Evolutionary conservation across 1,284 basidiomycete species (phyloP), one percentile per base, ranked within the genome.

Genomic region (Cryptococcus neoformans): DNA sequence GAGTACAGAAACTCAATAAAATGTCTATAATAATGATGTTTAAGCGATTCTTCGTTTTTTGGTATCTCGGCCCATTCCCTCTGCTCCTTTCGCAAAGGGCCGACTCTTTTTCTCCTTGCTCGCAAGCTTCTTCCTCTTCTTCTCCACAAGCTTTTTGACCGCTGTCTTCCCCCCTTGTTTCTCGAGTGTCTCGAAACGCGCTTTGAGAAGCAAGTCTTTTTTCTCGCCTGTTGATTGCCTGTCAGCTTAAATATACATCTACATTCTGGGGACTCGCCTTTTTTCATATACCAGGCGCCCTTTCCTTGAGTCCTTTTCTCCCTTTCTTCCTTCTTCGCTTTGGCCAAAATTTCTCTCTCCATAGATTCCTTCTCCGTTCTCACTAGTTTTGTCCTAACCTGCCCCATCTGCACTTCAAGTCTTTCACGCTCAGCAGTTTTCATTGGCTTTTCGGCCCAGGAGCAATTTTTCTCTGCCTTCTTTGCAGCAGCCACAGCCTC

Each of bases 101-200:
- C 89, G 79, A 54, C 83, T 85, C 72, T 85, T 89, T 78, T 93
- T 95, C 81, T 96, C 93, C 78, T 90, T 93, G 75, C 91, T 89
- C 37, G 83, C 83, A 21, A 88, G 80, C 81, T 94, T 95, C 76
- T 85, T 90, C 76, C 89, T 84, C 73, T 87, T 91, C 81, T 90
- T 92, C 69, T 92, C 90, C 44, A 95, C 85, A 2, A 86, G 89
- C 76, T 88, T 92, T 72, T 88, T 90, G 58, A 94, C 89, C 0
- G 91, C 90, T 7, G 82, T 78, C 62, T 84, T 85, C 5, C 91
- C 91, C 1, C 90, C 90, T 51, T 81, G 78, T 21, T 82, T 81
- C 9, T 88, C 87, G 44, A 92, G 80, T 4, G 86, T 85, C 36
- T 91, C 87, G 71, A 89, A 90, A 58, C 86, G 83, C 11, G 90